Evolutionary conservation across 139 green algal species (phyloP).

Genomic region (Ettlia oleoabundans): DNA sequence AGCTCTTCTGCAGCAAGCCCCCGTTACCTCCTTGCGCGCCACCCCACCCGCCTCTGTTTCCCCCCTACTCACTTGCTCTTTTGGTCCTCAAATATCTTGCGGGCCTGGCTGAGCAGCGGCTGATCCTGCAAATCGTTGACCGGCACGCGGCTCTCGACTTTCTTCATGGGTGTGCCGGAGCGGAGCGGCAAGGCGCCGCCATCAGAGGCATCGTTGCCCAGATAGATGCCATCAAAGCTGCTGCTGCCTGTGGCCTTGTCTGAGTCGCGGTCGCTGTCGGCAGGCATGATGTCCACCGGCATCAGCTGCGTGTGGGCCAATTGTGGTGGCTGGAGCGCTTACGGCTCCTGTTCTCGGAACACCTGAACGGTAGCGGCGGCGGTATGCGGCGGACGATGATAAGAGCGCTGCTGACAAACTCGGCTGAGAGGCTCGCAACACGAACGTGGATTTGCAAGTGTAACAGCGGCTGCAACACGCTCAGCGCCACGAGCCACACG

Average conservation of each 20-base stretch:
- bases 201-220: not conserved
- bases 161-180: slow-evolving; percentile 19
- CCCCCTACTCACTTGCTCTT: not conserved
- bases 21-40: too few relatives aligned
- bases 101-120: slow-evolving; percentile 25
- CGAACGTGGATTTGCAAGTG: too few relatives aligned
- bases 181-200: not conserved
- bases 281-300: not conserved
- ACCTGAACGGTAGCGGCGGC: too few relatives aligned
- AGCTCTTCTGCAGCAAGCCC: too few relatives aligned
- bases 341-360: too few relatives aligned
- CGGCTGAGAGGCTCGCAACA: too few relatives aligned
- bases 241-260: not conserved
- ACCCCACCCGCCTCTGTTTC: too few relatives aligned
- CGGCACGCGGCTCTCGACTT: slow-evolving; percentile 19
- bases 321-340: too few relatives aligned
- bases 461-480: too few relatives aligned
- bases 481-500: too few relatives aligned
- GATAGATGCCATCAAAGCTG: not conserved
- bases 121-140: slow-evolving; percentile 14
- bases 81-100: slow-evolving; percentile 15
- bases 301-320: not conserved
- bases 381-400: too few relatives aligned
- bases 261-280: not conserved
- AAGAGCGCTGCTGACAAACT: too few relatives aligned